Evolutionary conservation across 768 basidiomycete genomes (phyloP).

Genomic region (Leccinum incarnatum): DNA sequence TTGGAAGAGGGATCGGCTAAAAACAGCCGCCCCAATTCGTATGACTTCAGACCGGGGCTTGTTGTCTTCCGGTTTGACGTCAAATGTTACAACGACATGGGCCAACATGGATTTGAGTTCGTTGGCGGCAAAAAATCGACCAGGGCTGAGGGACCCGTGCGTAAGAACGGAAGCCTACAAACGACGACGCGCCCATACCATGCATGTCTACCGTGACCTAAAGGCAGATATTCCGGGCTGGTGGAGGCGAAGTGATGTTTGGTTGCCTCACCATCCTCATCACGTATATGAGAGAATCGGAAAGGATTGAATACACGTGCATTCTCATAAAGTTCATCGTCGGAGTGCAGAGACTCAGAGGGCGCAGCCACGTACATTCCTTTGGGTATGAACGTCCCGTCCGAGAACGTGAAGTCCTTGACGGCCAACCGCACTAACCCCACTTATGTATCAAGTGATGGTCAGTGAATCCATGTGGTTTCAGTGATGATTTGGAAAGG

Average conservation of each 20-base stretch:
- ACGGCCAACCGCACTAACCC: conserved; percentile 32
- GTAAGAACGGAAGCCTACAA: not conserved
- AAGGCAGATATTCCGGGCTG: not conserved
- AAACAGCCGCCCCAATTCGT: not conserved
- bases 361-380: not conserved
- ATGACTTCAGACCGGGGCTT: not conserved
- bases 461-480: not conserved
- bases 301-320: not conserved
- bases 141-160: not conserved
- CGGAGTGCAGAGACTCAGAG: not conserved
- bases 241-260: not conserved
- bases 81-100: not conserved
- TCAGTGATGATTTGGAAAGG: too few species aligned
- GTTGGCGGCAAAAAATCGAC: conserved; percentile 10
- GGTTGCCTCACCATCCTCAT: not conserved
- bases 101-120: not conserved
- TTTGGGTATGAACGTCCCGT: conserved; percentile 6
- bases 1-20: not conserved
- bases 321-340: not conserved
- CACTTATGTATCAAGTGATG: conserved; percentile 13
- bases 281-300: not conserved
- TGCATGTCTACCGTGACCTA: not conserved
- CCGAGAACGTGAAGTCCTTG: conserved; percentile 35
- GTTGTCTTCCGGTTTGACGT: not conserved
- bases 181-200: not conserved